Conservation (phyloP, 192 early-diverging fungal genomes). For the Coemansia sp. region DNA sequence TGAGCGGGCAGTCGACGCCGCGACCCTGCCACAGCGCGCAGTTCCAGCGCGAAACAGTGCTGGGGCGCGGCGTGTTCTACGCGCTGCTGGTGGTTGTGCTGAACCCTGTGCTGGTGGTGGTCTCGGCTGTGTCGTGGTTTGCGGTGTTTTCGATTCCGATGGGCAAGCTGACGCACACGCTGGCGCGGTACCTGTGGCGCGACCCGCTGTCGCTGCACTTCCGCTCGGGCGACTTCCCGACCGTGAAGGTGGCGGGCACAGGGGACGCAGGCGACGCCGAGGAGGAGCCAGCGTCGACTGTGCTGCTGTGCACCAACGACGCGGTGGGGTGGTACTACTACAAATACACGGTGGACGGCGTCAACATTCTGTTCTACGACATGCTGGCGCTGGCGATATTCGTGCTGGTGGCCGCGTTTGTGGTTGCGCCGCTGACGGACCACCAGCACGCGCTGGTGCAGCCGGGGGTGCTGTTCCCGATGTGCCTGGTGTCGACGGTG, state of each 20-base stretch:
- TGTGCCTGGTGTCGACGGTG: constrained; percentile 77
- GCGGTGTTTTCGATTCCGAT: constrained; percentile 88
- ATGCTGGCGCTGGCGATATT: constrained; percentile 80
- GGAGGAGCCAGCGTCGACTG: constrained; percentile 46
- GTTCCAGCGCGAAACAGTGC: constrained; percentile 24
- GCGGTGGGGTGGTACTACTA: constrained; percentile 93
- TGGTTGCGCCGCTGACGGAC: constrained; percentile 57
- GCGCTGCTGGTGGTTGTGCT: constrained; percentile 36
- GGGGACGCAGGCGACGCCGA: neutral
- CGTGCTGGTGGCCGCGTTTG: constrained; percentile 77
- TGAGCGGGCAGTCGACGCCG: constrained; percentile 10
- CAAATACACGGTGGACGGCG: constrained; percentile 94
- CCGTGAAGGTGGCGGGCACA: constrained; percentile 30
- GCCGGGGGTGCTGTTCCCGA: constrained; percentile 63
- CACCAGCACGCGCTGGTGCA: constrained; percentile 56
- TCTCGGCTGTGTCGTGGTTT: constrained; percentile 80
- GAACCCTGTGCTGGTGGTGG: constrained; percentile 76
- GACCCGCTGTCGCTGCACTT: constrained; percentile 77
- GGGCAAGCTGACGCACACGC: constrained; percentile 85
- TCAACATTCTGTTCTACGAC: constrained; percentile 97
- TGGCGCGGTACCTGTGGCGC: constrained; percentile 73
- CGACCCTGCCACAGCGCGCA: constrained; percentile 6
- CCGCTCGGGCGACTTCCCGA: constrained; percentile 58
- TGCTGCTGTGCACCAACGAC: constrained; percentile 85
- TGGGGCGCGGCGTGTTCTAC: constrained; percentile 34